Percentiles rank a stretch among this genome's conserved stretches.
Evolutionary conservation across 495 filamentous ascomycete genomes (phyloP).

Genomic region (Penicillium flavigenum): DNA sequence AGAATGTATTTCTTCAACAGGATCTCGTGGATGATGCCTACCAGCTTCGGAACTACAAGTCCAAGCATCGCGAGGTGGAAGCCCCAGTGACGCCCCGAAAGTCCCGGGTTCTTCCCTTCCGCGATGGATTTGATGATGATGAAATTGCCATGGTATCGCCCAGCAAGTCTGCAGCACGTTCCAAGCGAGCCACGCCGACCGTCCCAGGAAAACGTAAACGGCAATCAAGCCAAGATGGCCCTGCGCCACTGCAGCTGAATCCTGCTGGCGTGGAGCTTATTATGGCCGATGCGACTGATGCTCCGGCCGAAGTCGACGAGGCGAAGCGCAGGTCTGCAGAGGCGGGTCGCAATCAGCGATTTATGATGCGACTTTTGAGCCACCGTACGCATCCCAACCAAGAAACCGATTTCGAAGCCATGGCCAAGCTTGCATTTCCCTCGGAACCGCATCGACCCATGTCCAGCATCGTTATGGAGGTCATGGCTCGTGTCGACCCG

Average conservation of each 20-base stretch:
- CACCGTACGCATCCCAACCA: slow-evolving; percentile 49
- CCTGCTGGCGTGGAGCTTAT: slow-evolving; percentile 33
- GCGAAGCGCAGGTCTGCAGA: slow-evolving; percentile 10
- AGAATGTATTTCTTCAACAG: slow-evolving; percentile 63
- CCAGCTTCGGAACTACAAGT: slow-evolving; percentile 48
- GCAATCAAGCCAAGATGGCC: slow-evolving; percentile 53
- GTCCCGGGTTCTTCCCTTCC: slow-evolving; percentile 50
- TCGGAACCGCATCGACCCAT: slow-evolving; percentile 53
- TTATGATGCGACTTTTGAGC: slow-evolving; percentile 59
- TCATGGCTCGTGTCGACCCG: slow-evolving; percentile 41
- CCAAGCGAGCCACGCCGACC: slow-evolving; percentile 58
- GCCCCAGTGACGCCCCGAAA: slow-evolving; percentile 60
- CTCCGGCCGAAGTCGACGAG: slow-evolving; percentile 26
- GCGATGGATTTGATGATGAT: slow-evolving; percentile 74
- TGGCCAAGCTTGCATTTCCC: slow-evolving; percentile 53
- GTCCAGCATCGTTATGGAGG: slow-evolving; percentile 58
- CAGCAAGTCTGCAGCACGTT: slow-evolving; percentile 49
- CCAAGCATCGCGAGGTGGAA: slow-evolving; percentile 40
- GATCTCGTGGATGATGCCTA: slow-evolving; percentile 60
- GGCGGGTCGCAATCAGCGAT: slow-evolving; percentile 26
- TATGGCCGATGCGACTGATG: slow-evolving; percentile 27
- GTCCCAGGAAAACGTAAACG: slow-evolving; percentile 63
- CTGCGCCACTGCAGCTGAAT: slow-evolving; percentile 53
- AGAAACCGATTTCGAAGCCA: slow-evolving; percentile 55
- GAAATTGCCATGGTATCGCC: slow-evolving; percentile 62